Base-by-base conservation (phyloP, 768 basidiomycete genomes). In the Daedaleopsis sinensis region DNA sequence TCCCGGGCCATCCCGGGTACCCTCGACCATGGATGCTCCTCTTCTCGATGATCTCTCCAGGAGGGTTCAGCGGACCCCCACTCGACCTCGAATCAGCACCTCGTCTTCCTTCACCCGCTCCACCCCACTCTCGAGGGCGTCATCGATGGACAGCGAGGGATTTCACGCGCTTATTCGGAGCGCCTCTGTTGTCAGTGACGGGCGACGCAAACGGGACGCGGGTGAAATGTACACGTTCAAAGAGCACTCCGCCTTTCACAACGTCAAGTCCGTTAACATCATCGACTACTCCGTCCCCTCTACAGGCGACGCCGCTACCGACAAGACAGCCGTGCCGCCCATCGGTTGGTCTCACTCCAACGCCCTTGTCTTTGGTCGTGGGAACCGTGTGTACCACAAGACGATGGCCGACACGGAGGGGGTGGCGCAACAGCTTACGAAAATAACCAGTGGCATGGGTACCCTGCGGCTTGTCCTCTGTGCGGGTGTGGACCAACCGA, bases 361-460 rank as follows among this genome's bases (percentile, higher is more conserved):
- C 65, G 64, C 80, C 6, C 67, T 84, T 19, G 80, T 81, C 59
- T 84, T 84, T 67, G 79, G 77, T 38, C 81, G 84, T 3, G 81
- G 80, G 9, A 85, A 85, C 66, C 76, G 86, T 15, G 78, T 87
- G 13, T 78, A 85, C 64, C 79, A 74, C 72, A 84, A 83, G 68
- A 80, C 79, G 63, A 70, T 84, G 43, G 44, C 65, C 10, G 61
- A 65, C 35, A 69, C 58, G 19, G 67, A 67, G 57, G 70, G 71
- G 43, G 81, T 83, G 44, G 76, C 82, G 10, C 76, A 76, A 27
- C 84, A 84, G 68, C 66, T 86, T 19, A 82, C 80, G 70, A 82
- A 82, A 65, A 67, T 85, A 18, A 72, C 75, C 42, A 82, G 81
- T 23, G 76, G 71, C 53, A 73, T 77, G 42, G 85, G 85, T 1